Evolutionary conservation across 805 yeast genomes (phyloP).

Genomic region (Hanseniaspora thailandica): DNA sequence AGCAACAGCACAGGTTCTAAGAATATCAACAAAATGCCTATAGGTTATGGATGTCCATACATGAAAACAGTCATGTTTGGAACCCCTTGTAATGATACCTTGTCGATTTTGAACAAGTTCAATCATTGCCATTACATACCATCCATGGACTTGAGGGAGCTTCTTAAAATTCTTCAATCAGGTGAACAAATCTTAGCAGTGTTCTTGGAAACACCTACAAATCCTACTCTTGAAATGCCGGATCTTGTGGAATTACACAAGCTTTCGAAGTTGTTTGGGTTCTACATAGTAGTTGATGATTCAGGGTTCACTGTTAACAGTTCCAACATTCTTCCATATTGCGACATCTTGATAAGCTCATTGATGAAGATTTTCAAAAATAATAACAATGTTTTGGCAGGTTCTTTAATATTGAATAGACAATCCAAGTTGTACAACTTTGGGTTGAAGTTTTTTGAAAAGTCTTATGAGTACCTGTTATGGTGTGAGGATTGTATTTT

Average conservation of each 20-base stretch:
- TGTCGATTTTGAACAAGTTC: constrained; percentile 73
- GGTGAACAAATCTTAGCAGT: constrained; percentile 65
- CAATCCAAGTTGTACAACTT: constrained; percentile 38
- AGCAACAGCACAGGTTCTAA: constrained; percentile 12
- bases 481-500: constrained; percentile 94
- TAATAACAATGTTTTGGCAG: constrained; percentile 92
- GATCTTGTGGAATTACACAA: constrained; percentile 52
- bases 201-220: constrained; percentile 89
- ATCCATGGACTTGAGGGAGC: constrained; percentile 50
- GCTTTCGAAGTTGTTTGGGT: constrained; percentile 57
- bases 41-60: constrained; percentile 26
- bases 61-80: constrained; percentile 84
- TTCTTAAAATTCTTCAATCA: constrained; percentile 48
- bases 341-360: constrained; percentile 80
- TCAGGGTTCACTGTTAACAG: constrained; percentile 87
- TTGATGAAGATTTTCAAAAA: constrained; percentile 89
- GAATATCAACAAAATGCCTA: constrained; percentile 3
- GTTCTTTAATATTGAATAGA: constrained; percentile 72
- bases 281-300: constrained; percentile 81
- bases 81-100: constrained; percentile 88
- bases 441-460: constrained; percentile 40
- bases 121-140: constrained; percentile 79
- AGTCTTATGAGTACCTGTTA: constrained; percentile 56
- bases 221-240: constrained; percentile 83
- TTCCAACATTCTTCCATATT: constrained; percentile 64